Base-by-base conservation (phyloP, 495 filamentous ascomycete species). In the Tetracladium marchalianum region DNA sequence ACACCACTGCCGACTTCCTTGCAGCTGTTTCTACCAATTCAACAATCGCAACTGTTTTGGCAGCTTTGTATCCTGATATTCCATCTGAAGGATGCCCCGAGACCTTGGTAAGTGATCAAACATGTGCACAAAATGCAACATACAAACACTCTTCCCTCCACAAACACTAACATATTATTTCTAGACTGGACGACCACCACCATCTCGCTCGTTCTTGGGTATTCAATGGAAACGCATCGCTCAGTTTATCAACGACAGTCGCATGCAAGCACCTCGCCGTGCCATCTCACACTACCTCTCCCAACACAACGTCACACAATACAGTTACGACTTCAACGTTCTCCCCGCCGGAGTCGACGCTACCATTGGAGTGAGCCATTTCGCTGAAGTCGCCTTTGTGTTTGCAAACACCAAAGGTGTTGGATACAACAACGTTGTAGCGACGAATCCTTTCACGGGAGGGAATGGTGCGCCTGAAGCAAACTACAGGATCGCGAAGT, bases 351-450 rank as follows among this genome's bases (percentile, higher is more conserved):
- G 64, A 10, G 11, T 64, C 7, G 57, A 62, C 8, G 35, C 41
- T 0, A 35, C 16, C 6, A 46, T 63, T 6, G 66, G 66, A 33
- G 58, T 60, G 10, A 62, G 62, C 6, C 71, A 75, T 50, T 72
- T 72, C 54, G 58, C 65, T 37, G 71, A 75, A 53, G 67, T 75
- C 1, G 66, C 67, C 0, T 73, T 72, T 53, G 66, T 72, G 1
- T 70, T 72, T 51, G 47, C 67, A 46, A 73, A 73, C 46, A 53
- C 49, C 1, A 31, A 54, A 11, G 68, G 69, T 6, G 10, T 57
- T 1, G 70, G 71, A 1, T 72, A 70, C 50, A 7, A 27, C 22
- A 27, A 3, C 7, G 22, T 27, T 27, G 22, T 27, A 3, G 44
- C 43, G n/a, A 45, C 49, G 37, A 61, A 67, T 35, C 68, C 67